These are phyloP conservation scores for Cyathus striatus DNA, from an alignment of 768 basidiomycete genomes.

Conservation along the genomic window DNA sequence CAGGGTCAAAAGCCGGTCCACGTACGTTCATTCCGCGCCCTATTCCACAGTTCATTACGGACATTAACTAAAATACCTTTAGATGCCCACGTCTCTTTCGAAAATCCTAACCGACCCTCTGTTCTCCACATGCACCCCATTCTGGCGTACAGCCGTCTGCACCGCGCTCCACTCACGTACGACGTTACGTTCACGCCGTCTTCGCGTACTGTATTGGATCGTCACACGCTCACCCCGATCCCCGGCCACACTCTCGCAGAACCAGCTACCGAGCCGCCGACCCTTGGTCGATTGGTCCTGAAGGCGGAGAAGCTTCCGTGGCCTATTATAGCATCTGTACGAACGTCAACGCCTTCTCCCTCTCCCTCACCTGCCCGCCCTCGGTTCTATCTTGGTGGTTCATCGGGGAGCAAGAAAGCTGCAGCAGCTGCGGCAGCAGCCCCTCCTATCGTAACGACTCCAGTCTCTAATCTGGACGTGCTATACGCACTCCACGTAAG, in stretches of 20 bases:
- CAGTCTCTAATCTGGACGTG: constrained; percentile 60
- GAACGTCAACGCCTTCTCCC: not conserved
- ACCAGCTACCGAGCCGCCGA: constrained; percentile 62
- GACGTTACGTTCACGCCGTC: constrained; percentile 55
- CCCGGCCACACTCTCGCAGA: constrained; percentile 52
- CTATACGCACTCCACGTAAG: constrained; percentile 55
- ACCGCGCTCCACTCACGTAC: constrained; percentile 59
- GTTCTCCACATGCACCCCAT: constrained; percentile 60
- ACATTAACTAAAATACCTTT: not conserved
- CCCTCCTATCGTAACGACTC: no score
- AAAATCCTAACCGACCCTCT: constrained; percentile 24
- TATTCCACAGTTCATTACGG: constrained; percentile 2
- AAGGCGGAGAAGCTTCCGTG: constrained; percentile 57
- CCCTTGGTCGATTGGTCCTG: constrained; percentile 38
- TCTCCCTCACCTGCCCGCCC: not conserved
- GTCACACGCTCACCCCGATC: constrained; percentile 46
- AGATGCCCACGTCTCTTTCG: constrained; percentile 29
- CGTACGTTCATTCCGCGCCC: constrained; percentile 31
- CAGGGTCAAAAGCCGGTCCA: constrained; percentile 23
- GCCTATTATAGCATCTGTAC: constrained; percentile 40
- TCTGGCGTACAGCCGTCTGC: constrained; percentile 48
- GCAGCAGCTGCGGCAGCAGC: not conserved
- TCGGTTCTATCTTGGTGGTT: constrained; percentile 5
- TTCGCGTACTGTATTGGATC: constrained; percentile 51
- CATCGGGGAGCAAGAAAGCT: not conserved